Evolutionary conservation across 768 basidiomycete species (phyloP), one percentile per base, ranked within the genome.

Genomic region (Boletus patriciae): DNA sequence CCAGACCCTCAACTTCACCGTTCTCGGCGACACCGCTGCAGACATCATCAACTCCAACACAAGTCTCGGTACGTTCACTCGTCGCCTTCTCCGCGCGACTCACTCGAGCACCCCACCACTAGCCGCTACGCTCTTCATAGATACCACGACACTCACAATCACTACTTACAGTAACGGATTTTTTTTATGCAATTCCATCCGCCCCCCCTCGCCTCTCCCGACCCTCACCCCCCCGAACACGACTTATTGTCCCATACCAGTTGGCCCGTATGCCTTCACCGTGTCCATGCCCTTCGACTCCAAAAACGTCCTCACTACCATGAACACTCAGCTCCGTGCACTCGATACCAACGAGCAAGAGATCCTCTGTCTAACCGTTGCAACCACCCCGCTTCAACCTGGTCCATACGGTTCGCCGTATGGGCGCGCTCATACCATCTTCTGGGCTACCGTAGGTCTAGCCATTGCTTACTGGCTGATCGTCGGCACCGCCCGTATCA

Each of bases 321-420:
- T 96, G 54, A 80, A 82, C 59, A 97, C 95, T 2, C 85, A 85
- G 21, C 73, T 99, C 23, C 87, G 92, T 45, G 89, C 94, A 9
- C 88, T 98, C 23, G 97, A 99, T 73, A 87, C 94, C 0, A 86
- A 83, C 43, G 83, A 88, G 50, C 78, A 84, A 34, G 91, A 94
- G 63, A 79, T 98, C 43, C 73, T 94, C 3, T 99, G 97, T 69
- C 65, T 95, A 45, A 86, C 90, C 60, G 75, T 98, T 18, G 66
- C 76, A 41, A 87, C 90, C 2, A 94, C 94, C 0, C 89, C 94
- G 0, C 82, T 92, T 34, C 70, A 80, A 27, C 86, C 90, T 9
- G 70, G 75, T n/a, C 75, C 79, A 27, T 57, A 80, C 42, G 76
- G 76, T 7, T 75, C 74, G 3, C 83, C 84, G 1, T 92, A 91